Evolutionary conservation across 139 green algal species (phyloP).

Genomic region (Dunaliella sp.): DNA sequence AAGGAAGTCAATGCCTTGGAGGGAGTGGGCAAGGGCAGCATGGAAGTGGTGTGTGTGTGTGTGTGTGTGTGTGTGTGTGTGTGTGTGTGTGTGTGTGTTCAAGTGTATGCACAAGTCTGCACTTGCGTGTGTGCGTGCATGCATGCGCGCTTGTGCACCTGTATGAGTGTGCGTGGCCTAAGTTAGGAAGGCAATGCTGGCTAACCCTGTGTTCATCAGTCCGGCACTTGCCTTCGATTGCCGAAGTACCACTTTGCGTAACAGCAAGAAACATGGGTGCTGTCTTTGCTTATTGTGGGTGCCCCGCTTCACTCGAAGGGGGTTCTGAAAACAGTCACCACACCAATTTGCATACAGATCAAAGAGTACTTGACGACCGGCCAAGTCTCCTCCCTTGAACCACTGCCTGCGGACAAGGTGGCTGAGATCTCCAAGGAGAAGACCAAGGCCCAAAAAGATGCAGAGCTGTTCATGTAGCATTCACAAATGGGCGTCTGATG

Average conservation of each 20-base stretch:
- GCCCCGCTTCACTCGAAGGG: no score
- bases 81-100: no score
- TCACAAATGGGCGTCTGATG: no score
- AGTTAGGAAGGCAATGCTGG: no score
- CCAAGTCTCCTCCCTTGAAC: not conserved
- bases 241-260: no score
- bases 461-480: not conserved
- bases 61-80: not conserved
- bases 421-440: not conserved
- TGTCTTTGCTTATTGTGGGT: no score
- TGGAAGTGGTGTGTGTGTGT: slow-evolving; percentile 18
- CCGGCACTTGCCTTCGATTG: no score
- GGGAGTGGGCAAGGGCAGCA: slow-evolving; percentile 36
- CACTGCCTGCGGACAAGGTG: not conserved
- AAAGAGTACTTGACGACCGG: not conserved
- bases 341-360: not conserved
- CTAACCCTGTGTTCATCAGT: no score
- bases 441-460: not conserved
- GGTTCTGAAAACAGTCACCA: no score
- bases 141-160: not conserved
- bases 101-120: not conserved
- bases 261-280: no score
- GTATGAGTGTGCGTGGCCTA: not conserved
- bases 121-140: not conserved
- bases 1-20: slow-evolving; percentile 32